phyloP scores from a whole-genome alignment of 805 yeast genomes.

The Wickerhamia fluorescens region DNA sequence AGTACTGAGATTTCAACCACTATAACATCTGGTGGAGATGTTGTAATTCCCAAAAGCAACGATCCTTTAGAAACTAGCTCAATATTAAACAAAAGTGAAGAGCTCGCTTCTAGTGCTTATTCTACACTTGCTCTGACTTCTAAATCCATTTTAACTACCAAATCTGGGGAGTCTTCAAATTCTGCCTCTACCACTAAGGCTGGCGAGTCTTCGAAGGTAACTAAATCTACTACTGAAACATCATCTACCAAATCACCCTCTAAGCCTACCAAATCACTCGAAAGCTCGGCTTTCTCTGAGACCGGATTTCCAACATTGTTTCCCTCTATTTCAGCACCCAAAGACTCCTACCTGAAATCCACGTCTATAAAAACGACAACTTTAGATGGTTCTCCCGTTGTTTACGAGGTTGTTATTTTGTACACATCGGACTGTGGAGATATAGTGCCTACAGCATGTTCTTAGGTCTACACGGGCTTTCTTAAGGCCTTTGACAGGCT shows the following conservation, averaged over 20 bases:
- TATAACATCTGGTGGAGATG: too few species aligned
- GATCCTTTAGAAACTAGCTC: too few species aligned
- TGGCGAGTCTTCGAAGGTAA: constrained; percentile 1
- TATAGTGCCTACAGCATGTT: constrained; percentile 1
- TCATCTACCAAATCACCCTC: constrained; percentile 4
- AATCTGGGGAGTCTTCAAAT: background rate
- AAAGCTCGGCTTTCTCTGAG: background rate
- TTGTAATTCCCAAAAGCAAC: too few species aligned
- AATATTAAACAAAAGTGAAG: too few species aligned
- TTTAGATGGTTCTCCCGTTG: constrained; percentile 4
- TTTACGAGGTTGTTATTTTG: constrained; percentile 6
- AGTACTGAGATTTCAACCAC: constrained; percentile 2
- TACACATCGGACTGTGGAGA: constrained; percentile 6
- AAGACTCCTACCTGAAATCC: constrained; percentile 6
- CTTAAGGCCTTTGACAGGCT: too few species aligned
- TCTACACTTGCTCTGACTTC: too few species aligned
- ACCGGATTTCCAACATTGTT: constrained; percentile 2
- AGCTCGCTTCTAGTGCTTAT: too few species aligned
- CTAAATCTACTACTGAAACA: constrained; percentile 3
- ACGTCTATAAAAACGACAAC: constrained; percentile 5
- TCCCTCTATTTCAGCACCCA: constrained; percentile 4
- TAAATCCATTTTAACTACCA: background rate
- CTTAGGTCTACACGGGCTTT: too few species aligned
- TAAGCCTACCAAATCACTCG: constrained; percentile 3
- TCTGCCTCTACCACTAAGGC: background rate